These are phyloP conservation scores for Jacaranda mimosifolia DNA, from an alignment of 257 asterid species.

Conservation along the genomic window DNA sequence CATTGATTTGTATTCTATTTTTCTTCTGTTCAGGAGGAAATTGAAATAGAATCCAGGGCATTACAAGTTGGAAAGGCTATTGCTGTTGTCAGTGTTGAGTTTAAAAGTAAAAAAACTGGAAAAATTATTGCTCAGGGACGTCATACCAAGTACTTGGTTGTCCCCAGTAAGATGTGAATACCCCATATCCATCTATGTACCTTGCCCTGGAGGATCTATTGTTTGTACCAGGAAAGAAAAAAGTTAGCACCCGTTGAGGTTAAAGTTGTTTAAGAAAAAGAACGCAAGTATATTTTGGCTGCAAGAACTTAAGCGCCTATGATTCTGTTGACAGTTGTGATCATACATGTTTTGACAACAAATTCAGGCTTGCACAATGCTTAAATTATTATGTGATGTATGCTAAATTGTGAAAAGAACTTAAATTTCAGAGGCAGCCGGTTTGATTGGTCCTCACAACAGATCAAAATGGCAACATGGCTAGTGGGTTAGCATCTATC, in stretches of 20 bases:
- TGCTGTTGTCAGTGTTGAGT: constrained; percentile 78
- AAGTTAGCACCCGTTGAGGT: neutral
- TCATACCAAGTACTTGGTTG: constrained; percentile 73
- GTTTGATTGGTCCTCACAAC: neutral
- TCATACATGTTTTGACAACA: too few relatives aligned
- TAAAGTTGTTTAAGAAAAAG: neutral
- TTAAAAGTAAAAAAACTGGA: constrained; percentile 72
- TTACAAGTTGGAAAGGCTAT: constrained; percentile 77
- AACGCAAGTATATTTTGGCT: too few relatives aligned
- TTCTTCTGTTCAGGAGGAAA: constrained; percentile 69
- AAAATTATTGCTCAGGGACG: constrained; percentile 85
- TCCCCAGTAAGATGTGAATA: constrained; percentile 68
- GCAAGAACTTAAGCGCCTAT: too few relatives aligned
- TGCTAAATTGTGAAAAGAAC: too few relatives aligned
- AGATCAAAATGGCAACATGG: constrained; percentile 2
- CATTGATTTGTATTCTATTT: neutral
- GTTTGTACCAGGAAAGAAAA: neutral
- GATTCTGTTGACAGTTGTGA: too few relatives aligned
- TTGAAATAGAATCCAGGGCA: constrained; percentile 80
- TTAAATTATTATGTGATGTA: too few relatives aligned
- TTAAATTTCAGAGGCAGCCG: too few relatives aligned
- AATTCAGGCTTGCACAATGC: too few relatives aligned
- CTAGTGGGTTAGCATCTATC: neutral
- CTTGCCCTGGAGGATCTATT: neutral
- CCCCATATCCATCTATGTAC: neutral